Conservation (phyloP, 2,329 filamentous ascomycete genomes). For the Aureobasidium sp. region DNA sequence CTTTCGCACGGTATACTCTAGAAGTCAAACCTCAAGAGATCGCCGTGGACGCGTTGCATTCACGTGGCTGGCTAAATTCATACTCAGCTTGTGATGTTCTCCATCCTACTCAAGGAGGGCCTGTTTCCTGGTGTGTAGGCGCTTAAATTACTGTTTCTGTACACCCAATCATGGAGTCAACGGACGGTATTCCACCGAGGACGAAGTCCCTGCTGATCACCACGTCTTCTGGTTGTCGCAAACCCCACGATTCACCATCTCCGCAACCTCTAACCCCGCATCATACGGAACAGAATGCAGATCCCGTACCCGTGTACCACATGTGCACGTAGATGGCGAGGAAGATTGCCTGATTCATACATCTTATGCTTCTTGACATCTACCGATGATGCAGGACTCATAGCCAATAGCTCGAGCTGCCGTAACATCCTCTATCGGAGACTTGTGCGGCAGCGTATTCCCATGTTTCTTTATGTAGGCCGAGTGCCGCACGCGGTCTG, state of each 20-base stretch:
- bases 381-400: neutral
- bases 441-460: neutral
- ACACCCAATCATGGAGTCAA: neutral
- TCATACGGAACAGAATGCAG: neutral
- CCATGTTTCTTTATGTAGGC: neutral
- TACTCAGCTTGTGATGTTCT: neutral
- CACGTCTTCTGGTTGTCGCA: neutral
- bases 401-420: neutral
- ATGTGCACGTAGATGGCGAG: neutral
- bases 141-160: neutral
- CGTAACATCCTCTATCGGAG: neutral
- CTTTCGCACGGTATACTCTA: neutral
- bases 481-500: neutral
- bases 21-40: neutral
- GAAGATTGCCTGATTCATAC: neutral
- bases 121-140: neutral
- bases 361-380: neutral
- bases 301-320: neutral
- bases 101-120: neutral
- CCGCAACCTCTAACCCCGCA: slow-evolving; percentile 6
- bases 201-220: slow-evolving; percentile 7
- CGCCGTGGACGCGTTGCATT: neutral
- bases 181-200: neutral
- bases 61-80: neutral
- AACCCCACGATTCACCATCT: neutral